Conservation (phyloP, 345 rosid species). For the Mallotus nudiflorus region DNA sequence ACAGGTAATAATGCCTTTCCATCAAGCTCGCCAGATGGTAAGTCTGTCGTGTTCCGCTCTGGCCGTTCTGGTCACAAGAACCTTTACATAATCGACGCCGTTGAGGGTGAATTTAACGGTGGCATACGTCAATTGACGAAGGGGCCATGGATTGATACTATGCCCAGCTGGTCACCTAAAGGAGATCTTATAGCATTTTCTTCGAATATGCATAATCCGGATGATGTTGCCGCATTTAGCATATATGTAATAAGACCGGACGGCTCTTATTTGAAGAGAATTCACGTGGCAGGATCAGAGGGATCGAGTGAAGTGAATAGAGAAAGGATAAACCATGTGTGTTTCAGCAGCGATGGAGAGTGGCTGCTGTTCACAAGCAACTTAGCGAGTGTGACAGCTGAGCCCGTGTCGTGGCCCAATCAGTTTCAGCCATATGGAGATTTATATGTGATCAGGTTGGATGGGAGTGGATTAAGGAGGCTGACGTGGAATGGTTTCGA, state of each 20-base stretch:
- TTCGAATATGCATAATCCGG: conserved; percentile 69
- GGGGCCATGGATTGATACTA: conserved; percentile 84
- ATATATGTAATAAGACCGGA: conserved; percentile 68
- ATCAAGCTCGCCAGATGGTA: conserved; percentile 87
- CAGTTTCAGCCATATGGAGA: conserved; percentile 94
- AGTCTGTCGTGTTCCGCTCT: conserved; percentile 72
- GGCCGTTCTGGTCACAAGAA: conserved; percentile 79
- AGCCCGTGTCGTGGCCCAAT: conserved; percentile 79
- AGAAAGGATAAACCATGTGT: conserved; percentile 85
- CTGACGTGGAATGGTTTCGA: conserved; percentile 87
- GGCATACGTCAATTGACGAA: conserved; percentile 55
- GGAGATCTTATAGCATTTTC: conserved; percentile 95
- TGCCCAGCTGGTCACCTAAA: conserved; percentile 81
- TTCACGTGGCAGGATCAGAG: conserved; percentile 53
- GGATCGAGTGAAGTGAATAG: conserved; percentile 53
- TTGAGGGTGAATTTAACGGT: conserved; percentile 60
- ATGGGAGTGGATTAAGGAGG: conserved; percentile 71
- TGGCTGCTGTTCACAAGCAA: conserved; percentile 74
- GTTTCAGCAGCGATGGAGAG: conserved; percentile 67
- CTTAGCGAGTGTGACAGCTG: conserved; percentile 62
- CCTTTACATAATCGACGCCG: conserved; percentile 58
- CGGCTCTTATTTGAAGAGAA: conserved; percentile 62
- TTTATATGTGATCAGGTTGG: conserved; percentile 49
- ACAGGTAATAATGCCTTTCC: conserved; percentile 92
- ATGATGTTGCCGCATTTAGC: conserved; percentile 40